Evolutionary conservation across 176 grass and related monocot species (phyloP), one percentile per base, ranked within the genome.

Genomic region (Bromus sterilis): DNA sequence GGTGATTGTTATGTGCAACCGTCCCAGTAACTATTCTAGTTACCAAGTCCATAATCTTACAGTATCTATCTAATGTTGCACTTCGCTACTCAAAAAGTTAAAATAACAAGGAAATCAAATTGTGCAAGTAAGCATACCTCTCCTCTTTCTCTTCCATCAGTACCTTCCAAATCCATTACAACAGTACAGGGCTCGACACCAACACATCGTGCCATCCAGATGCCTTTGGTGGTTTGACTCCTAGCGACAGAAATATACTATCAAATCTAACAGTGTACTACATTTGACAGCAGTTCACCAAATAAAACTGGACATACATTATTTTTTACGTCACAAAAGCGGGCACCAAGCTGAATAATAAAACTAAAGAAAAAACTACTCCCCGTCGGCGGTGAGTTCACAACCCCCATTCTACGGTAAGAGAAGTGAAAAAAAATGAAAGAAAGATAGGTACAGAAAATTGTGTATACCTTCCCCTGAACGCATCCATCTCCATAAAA

Each of bases 141-240:
- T 87, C 94, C 92, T 91, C 94, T 90, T 80, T 97, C 94, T 84
- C 94, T 92, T 74, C 89, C 94, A 91, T 97, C 94, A 70, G 94
- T 94, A 62, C 94, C 94, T 79, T 97, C 94, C 69, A 97, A 74
- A 88, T 97, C 94, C 88, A 97, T 56, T 24, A 97, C 92, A 80
- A 94, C 66, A 16, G 94, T 97, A 80, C 94, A 97, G 83, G 94
- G 94, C 24, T 97, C 94, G 63, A 94, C 82, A 58, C 74, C 91
- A 86, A 91, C 79, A 88, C 85, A 87, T 6, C 80, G 89, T 35
- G 88, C 94, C 66, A 97, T 90, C 94, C 94, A 97, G 56, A 97
- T 91, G 35, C 94, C 94, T 90, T 97, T 97, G 18, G 94, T 97
- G 80, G 94, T 97, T 88, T 97, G 94, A 35, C 86, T 97, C 94